Percentiles rank a stretch among this genome's conserved stretches.
Conservation (phyloP, 106 monocot genomes). For the Narthecium ossifragum region DNA sequence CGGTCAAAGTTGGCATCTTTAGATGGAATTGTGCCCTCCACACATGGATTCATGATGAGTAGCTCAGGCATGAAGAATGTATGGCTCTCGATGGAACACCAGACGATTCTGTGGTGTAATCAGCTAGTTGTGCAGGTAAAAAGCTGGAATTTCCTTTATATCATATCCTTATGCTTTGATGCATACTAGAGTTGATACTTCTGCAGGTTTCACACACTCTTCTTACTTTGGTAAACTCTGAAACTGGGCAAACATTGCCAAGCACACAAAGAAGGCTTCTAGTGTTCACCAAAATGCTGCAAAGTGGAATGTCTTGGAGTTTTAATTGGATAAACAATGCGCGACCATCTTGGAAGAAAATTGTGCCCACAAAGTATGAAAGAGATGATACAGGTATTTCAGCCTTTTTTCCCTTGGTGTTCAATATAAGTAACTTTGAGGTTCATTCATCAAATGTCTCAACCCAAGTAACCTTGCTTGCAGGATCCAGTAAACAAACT, state of each 20-base stretch:
- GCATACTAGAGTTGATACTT: slow-evolving; percentile 3
- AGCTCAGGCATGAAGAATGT: slow-evolving; percentile 87
- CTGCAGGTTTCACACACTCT: slow-evolving; percentile 83
- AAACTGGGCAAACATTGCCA: slow-evolving; percentile 54
- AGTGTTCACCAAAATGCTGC: slow-evolving; percentile 79
- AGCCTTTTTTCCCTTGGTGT: not conserved
- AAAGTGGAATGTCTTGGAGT: slow-evolving; percentile 73
- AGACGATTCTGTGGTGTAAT: slow-evolving; percentile 97
- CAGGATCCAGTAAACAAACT: slow-evolving; percentile 30
- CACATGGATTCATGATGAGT: slow-evolving; percentile 77
- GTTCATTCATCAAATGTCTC: too few species aligned
- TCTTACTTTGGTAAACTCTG: slow-evolving; percentile 64
- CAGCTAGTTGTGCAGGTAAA: slow-evolving; percentile 91
- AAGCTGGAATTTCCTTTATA: not conserved
- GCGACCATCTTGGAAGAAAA: slow-evolving; percentile 10
- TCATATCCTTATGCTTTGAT: slow-evolving; percentile 8
- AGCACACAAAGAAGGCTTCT: slow-evolving; percentile 55
- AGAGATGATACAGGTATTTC: slow-evolving; percentile 21
- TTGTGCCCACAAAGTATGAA: slow-evolving; percentile 10
- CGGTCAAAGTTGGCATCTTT: slow-evolving; percentile 81
- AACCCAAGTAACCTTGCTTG: slow-evolving; percentile 18
- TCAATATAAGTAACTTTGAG: not conserved
- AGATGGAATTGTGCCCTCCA: slow-evolving; percentile 85
- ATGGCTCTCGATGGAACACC: slow-evolving; percentile 95
- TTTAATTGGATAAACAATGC: slow-evolving; percentile 39